phyloP scores from a whole-genome alignment of 169 alveolate species.

The Perkinsus chesapeaki region DNA sequence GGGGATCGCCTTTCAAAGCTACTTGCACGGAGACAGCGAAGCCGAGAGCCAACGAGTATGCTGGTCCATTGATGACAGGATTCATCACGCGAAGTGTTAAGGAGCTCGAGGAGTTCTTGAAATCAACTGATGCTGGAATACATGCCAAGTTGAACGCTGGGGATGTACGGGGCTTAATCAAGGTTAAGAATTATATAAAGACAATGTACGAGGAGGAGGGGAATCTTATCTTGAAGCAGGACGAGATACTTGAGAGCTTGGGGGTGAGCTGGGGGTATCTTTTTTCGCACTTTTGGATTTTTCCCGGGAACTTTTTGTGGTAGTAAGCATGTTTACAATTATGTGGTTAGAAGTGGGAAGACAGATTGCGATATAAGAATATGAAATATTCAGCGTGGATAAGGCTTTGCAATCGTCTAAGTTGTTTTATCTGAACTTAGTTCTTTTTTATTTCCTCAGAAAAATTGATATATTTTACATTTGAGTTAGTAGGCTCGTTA shows the following conservation, averaged over 20 bases:
- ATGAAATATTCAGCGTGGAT: too few relatives aligned
- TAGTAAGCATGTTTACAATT: too few relatives aligned
- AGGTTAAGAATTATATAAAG: constrained; percentile 67
- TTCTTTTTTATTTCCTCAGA: neutral
- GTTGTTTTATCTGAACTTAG: too few relatives aligned
- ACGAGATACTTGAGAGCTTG: constrained; percentile 4
- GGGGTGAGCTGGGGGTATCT: neutral
- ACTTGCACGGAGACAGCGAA: constrained; percentile 54
- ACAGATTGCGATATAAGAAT: too few relatives aligned
- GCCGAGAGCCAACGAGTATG: constrained; percentile 65
- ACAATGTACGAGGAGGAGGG: constrained; percentile 63
- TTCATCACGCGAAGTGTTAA: constrained; percentile 53
- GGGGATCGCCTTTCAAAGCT: constrained; percentile 80
- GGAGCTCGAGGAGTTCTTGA: constrained; percentile 54
- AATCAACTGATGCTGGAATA: constrained; percentile 55
- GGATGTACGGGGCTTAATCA: constrained; percentile 63
- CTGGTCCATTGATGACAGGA: constrained; percentile 74
- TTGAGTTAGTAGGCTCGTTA: neutral
- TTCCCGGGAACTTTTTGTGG: too few relatives aligned
- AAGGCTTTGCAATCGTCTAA: too few relatives aligned
- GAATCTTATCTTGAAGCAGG: constrained; percentile 51
- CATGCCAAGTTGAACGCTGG: constrained; percentile 62
- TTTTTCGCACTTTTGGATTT: too few relatives aligned
- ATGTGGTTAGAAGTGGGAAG: too few relatives aligned
- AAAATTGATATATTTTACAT: neutral